Evolutionary conservation across 768 basidiomycete genomes (phyloP), one percentile per base, ranked within the genome.

Genomic region (Leccinum uliginosum): DNA sequence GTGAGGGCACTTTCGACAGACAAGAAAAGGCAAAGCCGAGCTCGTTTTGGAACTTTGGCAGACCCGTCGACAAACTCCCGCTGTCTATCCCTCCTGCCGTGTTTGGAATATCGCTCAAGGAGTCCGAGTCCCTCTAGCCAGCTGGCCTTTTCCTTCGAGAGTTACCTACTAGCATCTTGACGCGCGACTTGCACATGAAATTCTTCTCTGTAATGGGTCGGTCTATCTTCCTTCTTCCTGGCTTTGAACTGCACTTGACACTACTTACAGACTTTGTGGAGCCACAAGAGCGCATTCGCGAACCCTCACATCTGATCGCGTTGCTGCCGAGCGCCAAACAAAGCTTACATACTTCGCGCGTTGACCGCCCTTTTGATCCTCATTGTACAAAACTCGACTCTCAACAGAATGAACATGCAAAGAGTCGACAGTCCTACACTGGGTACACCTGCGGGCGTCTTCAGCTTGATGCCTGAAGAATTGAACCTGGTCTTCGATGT

Each of bases 381-480:
- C 46, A 90, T 99, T 64, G 93, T 98, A 46, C 88, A 93, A 72
- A 94, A 98, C 69, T 83, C 93, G 17, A 65, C 80, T 44, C 75
- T 88, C 57, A 97, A 97, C 84, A 98, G 94, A 78, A 99, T 99
- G 97, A 95, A 90, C 43, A 87, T 98, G 84, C 86, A 95, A 47
- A 99, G 98, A 69, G 93, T 99, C 26, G 95, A 95, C 75, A 95
- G 93, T 62, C 97, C 97, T 3, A 98, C 97, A 0, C 78, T 99
- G 12, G 94, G 93, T 44, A 97, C 98, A 64, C 96, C 96, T n/a
- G 96, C 96, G 3, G 93, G 93, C 8, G 91, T 98, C 43, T 95
- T 98, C 74, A 93, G 91, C 67, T 75, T 97, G 60, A 92, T 98
- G 85, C 82, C 98, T 27, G 87, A 85, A 56, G 91, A 97, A 69